phyloP scores from a whole-genome alignment of 768 basidiomycete species.

The Obba rivulosa region DNA sequence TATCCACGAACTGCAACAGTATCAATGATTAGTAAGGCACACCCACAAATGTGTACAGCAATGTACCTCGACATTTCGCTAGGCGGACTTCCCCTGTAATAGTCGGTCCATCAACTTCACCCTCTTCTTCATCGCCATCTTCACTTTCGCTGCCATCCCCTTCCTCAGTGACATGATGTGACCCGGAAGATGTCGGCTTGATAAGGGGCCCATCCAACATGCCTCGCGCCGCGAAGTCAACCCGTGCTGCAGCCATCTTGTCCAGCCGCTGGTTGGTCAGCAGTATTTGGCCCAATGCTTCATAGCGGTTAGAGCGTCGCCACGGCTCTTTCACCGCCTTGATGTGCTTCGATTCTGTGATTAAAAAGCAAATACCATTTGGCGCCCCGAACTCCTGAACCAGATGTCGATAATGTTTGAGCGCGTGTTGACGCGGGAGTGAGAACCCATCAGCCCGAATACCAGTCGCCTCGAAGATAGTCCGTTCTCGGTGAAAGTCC shows the following conservation, averaged over 20 bases:
- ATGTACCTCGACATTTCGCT: no score
- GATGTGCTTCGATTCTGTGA: slow-evolving; percentile 19
- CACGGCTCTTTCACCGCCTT: slow-evolving; percentile 18
- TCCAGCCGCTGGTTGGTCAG: slow-evolving; percentile 19
- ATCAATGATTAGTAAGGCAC: no score
- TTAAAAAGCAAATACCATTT: slow-evolving; percentile 18
- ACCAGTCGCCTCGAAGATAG: slow-evolving; percentile 1
- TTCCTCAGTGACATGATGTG: no score
- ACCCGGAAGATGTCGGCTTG: no score
- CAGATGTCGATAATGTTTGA: slow-evolving; percentile 5
- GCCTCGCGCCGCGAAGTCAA: slow-evolving; percentile 12
- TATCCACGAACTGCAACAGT: no score
- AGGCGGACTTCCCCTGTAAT: no score
- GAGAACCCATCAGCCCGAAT: slow-evolving; percentile 9
- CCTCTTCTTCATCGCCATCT: no score
- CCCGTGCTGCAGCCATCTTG: slow-evolving; percentile 18
- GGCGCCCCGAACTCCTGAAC: slow-evolving; percentile 12
- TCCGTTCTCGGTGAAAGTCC: neutral
- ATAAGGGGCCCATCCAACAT: slow-evolving; percentile 10
- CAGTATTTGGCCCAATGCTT: slow-evolving; percentile 16
- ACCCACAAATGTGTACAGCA: no score
- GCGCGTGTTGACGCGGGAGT: slow-evolving; percentile 13
- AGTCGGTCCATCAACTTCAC: no score
- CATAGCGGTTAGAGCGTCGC: slow-evolving; percentile 12
- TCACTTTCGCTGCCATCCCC: no score